phyloP scores from a whole-genome alignment of 1,284 basidiomycete genomes.

The Omphalotus olearius region DNA sequence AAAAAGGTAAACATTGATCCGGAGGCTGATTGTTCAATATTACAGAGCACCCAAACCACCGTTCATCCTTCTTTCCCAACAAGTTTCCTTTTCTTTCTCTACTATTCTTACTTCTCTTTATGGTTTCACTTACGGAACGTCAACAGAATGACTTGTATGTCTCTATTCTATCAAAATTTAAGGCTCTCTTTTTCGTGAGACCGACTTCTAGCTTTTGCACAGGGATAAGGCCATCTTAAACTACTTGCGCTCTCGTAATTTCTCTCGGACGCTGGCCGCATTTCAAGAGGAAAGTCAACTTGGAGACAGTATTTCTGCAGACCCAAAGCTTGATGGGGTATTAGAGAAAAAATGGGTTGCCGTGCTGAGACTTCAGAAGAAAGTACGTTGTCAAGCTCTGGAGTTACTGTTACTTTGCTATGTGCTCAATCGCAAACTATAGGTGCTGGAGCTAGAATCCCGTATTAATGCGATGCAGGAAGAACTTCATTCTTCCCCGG shows the following conservation, averaged over 20 bases:
- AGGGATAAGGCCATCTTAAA: background rate
- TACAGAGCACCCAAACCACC: no score
- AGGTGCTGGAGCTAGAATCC: constrained; percentile 90
- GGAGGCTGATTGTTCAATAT: no score
- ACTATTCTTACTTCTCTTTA: background rate
- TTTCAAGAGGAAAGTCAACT: background rate
- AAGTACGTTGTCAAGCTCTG: background rate
- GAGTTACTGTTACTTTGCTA: background rate
- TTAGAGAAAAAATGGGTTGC: constrained; percentile 2
- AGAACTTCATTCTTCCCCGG: constrained; percentile 61
- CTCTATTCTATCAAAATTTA: background rate
- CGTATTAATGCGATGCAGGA: constrained; percentile 77
- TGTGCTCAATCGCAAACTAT: no score
- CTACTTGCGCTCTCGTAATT: background rate
- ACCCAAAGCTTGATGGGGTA: background rate
- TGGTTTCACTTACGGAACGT: constrained; percentile 1
- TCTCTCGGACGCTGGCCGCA: background rate
- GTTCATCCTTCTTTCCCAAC: no score
- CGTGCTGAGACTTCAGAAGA: background rate
- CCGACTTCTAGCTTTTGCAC: no score
- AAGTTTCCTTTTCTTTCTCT: background rate
- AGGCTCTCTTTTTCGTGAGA: no score
- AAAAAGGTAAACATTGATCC: background rate
- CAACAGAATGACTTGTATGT: background rate
- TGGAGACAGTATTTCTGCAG: background rate